phyloP scores from a whole-genome alignment of 768 basidiomycete species.

The Auricularia sp. region DNA sequence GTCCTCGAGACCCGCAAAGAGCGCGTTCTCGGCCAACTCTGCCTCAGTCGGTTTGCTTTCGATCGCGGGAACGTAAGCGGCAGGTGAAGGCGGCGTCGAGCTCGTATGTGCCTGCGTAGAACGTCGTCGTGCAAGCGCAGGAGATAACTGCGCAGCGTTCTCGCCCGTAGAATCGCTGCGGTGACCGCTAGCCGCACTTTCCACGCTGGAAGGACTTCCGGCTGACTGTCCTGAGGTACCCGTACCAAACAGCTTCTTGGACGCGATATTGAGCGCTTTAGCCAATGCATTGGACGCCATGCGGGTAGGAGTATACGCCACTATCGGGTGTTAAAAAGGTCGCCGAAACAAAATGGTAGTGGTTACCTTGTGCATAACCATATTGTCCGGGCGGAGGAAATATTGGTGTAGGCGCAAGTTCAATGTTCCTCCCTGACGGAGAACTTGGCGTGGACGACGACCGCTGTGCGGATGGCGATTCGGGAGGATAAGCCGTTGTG shows the following conservation, averaged over 20 bases:
- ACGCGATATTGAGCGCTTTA: constrained; percentile 69
- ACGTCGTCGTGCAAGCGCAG: neutral
- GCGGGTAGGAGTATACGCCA: neutral
- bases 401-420: neutral
- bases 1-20: constrained; percentile 77
- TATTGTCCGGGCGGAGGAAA: neutral
- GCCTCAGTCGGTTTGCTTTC: neutral
- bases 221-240: neutral
- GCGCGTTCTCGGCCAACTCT: constrained; percentile 70
- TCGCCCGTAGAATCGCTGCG: neutral
- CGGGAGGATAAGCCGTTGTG: constrained; percentile 29
- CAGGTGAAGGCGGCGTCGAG: neutral
- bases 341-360: constrained; percentile 20
- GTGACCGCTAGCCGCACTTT: neutral
- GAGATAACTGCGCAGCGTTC: neutral
- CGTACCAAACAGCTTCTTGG: constrained; percentile 70
- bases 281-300: constrained; percentile 61
- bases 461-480: constrained; percentile 47
- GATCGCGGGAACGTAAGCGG: neutral
- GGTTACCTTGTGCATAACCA: neutral
- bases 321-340: constrained; percentile 43
- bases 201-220: neutral
- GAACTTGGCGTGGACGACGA: constrained; percentile 35
- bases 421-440: constrained; percentile 9
- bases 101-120: neutral